phyloP scores from a whole-genome alignment of 768 basidiomycete genomes.

The Russula earlei region DNA sequence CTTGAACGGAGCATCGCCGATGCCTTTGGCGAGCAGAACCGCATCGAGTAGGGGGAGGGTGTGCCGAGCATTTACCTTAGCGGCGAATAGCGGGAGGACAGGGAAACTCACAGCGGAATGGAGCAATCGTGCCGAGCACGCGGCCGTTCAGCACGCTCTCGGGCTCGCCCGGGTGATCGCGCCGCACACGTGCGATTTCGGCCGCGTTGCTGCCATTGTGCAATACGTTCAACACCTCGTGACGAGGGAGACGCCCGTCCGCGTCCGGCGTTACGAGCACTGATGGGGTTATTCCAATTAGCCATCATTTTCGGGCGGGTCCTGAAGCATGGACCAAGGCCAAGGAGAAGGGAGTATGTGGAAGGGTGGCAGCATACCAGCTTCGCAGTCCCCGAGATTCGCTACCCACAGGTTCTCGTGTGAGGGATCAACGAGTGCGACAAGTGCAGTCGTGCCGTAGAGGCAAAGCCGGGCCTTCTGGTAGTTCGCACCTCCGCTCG shows the following conservation, averaged over 20 bases:
- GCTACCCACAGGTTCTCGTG: conserved; percentile 71
- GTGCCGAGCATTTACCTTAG: too few species aligned
- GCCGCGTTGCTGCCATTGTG: conserved; percentile 65
- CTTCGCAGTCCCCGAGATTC: conserved; percentile 75
- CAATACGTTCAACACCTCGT: conserved; percentile 48
- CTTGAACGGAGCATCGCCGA: conserved; percentile 33
- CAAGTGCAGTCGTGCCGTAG: conserved; percentile 75
- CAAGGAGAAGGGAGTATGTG: not conserved
- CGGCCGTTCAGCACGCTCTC: conserved; percentile 59
- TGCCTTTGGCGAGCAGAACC: conserved; percentile 11
- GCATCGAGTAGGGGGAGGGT: too few species aligned
- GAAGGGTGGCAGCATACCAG: conserved; percentile 37
- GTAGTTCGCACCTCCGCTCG: conserved; percentile 46
- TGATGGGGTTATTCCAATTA: conserved; percentile 1
- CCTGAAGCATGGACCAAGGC: too few species aligned
- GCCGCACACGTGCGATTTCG: conserved; percentile 54
- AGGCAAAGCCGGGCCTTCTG: conserved; percentile 62
- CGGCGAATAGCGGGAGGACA: not conserved
- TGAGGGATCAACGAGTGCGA: conserved; percentile 63
- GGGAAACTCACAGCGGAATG: conserved; percentile 54
- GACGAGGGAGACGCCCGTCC: conserved; percentile 40
- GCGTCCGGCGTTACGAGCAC: conserved; percentile 37
- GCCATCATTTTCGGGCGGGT: not conserved
- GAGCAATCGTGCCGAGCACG: conserved; percentile 70
- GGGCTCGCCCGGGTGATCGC: conserved; percentile 60